A percentile compares a stretch with the other conserved stretches of the same genome.
Conservation (phyloP, 306 rosid species). For the Abrus precatorius region DNA sequence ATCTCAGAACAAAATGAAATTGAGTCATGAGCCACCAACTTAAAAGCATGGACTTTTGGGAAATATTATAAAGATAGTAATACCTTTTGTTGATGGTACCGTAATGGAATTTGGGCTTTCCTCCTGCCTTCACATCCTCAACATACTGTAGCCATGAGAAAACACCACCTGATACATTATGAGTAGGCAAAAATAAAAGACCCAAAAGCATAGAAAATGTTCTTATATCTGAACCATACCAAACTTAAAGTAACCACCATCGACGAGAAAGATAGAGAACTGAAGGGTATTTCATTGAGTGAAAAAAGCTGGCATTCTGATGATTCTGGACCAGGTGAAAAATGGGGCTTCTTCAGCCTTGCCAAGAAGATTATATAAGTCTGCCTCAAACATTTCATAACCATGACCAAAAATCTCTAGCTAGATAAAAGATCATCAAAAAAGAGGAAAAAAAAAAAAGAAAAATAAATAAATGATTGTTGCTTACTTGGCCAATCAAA, state of each 20-base stretch:
- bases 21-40: too few species aligned
- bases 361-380: conserved; percentile 79
- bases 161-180: conserved; percentile 20
- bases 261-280: conserved; percentile 80
- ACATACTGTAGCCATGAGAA: conserved; percentile 62
- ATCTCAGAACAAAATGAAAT: background rate
- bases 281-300: conserved; percentile 71
- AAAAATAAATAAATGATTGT: background rate
- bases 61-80: background rate
- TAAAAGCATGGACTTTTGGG: too few species aligned
- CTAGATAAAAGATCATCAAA: conserved; percentile 1
- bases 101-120: conserved; percentile 72
- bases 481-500: conserved; percentile 78
- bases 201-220: background rate
- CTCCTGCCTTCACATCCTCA: conserved; percentile 79
- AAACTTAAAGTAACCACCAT: conserved; percentile 81
- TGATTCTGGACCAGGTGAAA: conserved; percentile 88
- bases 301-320: conserved; percentile 76
- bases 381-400: conserved; percentile 56
- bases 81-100: conserved; percentile 84
- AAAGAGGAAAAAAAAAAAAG: background rate
- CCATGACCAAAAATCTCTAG: conserved; percentile 37
- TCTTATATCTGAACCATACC: conserved; percentile 55
- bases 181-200: conserved; percentile 1
- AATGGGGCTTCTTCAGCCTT: conserved; percentile 72